Evolutionary conservation across 768 basidiomycete species (phyloP).

Genomic region (Mycena galericulata): DNA sequence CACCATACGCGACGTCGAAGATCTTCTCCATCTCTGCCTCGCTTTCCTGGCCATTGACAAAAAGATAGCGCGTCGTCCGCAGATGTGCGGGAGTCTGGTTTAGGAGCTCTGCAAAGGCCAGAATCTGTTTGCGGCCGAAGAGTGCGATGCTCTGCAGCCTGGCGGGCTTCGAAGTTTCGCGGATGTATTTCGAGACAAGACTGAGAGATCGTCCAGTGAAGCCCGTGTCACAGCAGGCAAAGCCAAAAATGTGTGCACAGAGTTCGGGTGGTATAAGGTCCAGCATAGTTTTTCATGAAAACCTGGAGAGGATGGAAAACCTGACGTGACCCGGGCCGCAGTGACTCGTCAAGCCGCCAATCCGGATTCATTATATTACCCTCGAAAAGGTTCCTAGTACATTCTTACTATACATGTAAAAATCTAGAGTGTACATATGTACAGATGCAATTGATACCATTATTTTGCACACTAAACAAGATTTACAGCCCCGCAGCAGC

Average conservation of each 20-base stretch:
- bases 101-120: conserved; percentile 40
- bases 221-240: conserved; percentile 52
- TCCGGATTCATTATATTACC: no score
- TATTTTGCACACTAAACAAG: neutral
- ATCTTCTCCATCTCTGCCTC: conserved; percentile 21
- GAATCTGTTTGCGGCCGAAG: conserved; percentile 39
- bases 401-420: neutral
- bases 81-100: conserved; percentile 33
- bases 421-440: neutral
- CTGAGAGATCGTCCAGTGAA: conserved; percentile 51
- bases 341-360: no score
- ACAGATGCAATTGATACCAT: neutral
- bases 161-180: conserved; percentile 39
- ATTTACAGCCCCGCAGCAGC: conserved; percentile 17
- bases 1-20: neutral
- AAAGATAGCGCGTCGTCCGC: conserved; percentile 45
- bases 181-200: conserved; percentile 48
- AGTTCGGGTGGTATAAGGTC: conserved; percentile 43
- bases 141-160: conserved; percentile 47
- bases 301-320: no score
- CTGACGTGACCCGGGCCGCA: no score
- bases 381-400: no score
- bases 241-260: conserved; percentile 43
- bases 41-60: conserved; percentile 38
- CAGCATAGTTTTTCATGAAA: no score